phyloP scores from a whole-genome alignment of 2,329 filamentous ascomycete genomes.

The Botrytis paeoniae region DNA sequence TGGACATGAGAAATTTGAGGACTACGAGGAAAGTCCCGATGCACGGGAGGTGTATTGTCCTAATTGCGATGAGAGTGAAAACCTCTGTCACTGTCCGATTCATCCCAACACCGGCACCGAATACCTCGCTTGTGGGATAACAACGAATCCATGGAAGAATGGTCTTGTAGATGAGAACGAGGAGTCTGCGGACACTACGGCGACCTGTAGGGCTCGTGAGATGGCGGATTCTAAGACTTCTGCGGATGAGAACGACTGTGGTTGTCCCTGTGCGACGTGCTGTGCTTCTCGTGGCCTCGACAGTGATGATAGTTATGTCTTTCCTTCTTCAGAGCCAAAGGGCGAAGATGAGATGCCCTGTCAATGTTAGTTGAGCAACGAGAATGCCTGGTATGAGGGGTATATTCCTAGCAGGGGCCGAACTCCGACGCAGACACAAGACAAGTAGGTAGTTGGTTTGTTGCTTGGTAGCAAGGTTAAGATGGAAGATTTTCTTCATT shows the following conservation, averaged over 20 bases:
- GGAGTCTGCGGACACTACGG: background rate
- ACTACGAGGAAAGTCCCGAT: background rate
- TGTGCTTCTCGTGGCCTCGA: background rate
- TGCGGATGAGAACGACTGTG: background rate
- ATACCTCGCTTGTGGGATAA: background rate
- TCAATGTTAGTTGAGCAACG: background rate
- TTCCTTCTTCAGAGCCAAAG: background rate
- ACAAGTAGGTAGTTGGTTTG: background rate
- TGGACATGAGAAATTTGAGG: background rate
- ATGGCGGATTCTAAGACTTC: accelerated
- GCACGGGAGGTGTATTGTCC: background rate
- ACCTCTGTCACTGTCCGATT: background rate
- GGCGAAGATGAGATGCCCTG: background rate
- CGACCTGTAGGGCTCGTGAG: background rate
- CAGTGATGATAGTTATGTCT: background rate
- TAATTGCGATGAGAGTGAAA: background rate
- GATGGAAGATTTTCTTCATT: background rate
- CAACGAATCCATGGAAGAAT: background rate
- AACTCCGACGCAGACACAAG: background rate
- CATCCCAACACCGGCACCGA: background rate
- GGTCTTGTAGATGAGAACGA: background rate
- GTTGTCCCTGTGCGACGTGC: background rate
- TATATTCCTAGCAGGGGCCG: accelerated
- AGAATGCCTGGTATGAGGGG: background rate
- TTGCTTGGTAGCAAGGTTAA: background rate